phyloP scores from a whole-genome alignment of 1,139 yeast species.

The Saccharomycopsis phalli region DNA sequence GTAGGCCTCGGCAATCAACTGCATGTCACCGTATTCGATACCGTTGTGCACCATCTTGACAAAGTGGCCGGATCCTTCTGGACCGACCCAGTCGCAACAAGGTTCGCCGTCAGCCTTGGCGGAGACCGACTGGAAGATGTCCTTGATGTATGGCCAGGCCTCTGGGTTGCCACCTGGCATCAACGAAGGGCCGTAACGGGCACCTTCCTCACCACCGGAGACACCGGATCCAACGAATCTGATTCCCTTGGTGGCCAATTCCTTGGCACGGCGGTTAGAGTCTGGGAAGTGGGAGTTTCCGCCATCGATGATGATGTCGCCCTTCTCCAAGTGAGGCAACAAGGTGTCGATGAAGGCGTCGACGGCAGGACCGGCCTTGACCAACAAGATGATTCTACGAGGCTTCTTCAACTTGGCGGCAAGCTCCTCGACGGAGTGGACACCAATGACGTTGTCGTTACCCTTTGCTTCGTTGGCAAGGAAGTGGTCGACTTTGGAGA shows the following conservation, averaged over 20 bases:
- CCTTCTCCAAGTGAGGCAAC: slow-evolving; percentile 86
- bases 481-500: slow-evolving; percentile 89
- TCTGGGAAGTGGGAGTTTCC: slow-evolving; percentile 99
- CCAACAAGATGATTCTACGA: slow-evolving; percentile 87
- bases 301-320: slow-evolving; percentile 98
- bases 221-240: slow-evolving; percentile 98
- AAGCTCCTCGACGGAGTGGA: slow-evolving; percentile 84
- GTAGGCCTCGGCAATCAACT: slow-evolving; percentile 95
- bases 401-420: slow-evolving; percentile 90
- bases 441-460: slow-evolving; percentile 80
- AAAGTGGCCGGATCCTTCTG: slow-evolving; percentile 97
- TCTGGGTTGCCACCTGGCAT: slow-evolving; percentile 99
- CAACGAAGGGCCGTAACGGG: slow-evolving; percentile 97
- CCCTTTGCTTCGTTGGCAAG: slow-evolving; percentile 94
- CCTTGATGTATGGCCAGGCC: slow-evolving; percentile 98
- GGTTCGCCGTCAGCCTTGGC: slow-evolving; percentile 98
- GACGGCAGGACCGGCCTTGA: slow-evolving; percentile 95
- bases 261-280: slow-evolving; percentile 91
- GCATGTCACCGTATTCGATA: slow-evolving; percentile 99
- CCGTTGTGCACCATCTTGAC: slow-evolving; percentile 99
- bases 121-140: slow-evolving; percentile 89
- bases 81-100: slow-evolving; percentile 99
- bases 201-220: slow-evolving; percentile 99
- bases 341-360: slow-evolving; percentile 85
- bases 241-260: slow-evolving; percentile 79